These are phyloP conservation scores for Cairneyella variabilis DNA, from an alignment of 495 filamentous ascomycete genomes.

Conservation along the genomic window DNA sequence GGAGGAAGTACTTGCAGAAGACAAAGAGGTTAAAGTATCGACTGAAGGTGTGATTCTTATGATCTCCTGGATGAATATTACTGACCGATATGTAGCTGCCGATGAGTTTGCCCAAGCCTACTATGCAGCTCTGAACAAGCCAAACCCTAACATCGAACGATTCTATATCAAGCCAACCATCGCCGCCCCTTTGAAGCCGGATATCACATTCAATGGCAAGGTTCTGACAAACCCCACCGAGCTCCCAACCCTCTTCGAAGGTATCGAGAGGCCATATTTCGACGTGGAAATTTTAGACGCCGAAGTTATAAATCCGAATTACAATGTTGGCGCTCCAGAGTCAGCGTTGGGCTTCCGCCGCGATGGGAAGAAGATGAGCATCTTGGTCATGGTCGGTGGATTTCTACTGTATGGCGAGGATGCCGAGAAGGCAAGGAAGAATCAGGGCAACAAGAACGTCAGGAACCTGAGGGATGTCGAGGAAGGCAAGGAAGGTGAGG, in stretches of 20 bases:
- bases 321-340: constrained; percentile 39
- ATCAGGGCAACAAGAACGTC: too few species aligned
- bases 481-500: constrained; percentile 41
- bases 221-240: constrained; percentile 15
- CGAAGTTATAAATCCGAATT: constrained; percentile 68
- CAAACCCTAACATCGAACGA: constrained; percentile 1
- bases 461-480: background rate
- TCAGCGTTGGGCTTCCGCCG: constrained; percentile 20
- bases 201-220: constrained; percentile 27
- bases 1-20: too few species aligned
- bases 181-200: constrained; percentile 14
- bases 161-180: constrained; percentile 25
- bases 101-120: constrained; percentile 23
- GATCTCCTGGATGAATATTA: background rate
- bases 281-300: constrained; percentile 66
- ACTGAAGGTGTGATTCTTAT: constrained; percentile 12
- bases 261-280: constrained; percentile 29
- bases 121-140: constrained; percentile 21
- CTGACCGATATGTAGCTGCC: constrained; percentile 21
- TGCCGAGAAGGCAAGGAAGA: too few species aligned
- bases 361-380: constrained; percentile 58
- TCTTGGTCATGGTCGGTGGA: constrained; percentile 65
- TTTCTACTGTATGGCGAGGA: constrained; percentile 57
- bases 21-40: constrained; percentile 22
- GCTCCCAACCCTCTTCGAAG: constrained; percentile 22